A percentile compares a stretch with the other conserved stretches of the same genome.
phyloP scores from a whole-genome alignment of 352 stramenopile genomes.

The Bremia lactucae region DNA sequence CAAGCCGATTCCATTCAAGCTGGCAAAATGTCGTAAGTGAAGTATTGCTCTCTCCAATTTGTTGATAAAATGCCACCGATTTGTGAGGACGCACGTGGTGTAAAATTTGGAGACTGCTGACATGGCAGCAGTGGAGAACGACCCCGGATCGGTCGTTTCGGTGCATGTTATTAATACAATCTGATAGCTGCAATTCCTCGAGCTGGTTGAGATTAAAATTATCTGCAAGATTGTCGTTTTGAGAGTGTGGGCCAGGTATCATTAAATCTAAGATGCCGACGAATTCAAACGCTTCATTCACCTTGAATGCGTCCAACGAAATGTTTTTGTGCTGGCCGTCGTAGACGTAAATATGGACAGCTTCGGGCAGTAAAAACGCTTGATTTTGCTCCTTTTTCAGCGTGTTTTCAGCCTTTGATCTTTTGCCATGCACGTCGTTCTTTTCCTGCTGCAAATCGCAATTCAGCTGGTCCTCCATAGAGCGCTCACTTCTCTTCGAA shows the following conservation, averaged over 20 bases:
- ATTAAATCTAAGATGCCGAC: slow-evolving; percentile 60
- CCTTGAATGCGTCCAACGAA: slow-evolving; percentile 47
- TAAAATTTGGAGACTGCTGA: slow-evolving; percentile 20
- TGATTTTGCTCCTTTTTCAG: neutral
- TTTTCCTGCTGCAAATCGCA: neutral
- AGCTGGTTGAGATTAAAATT: slow-evolving; percentile 24
- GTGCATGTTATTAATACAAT: slow-evolving; percentile 50
- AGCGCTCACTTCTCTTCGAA: slow-evolving; percentile 32
- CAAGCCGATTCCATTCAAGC: slow-evolving; percentile 23
- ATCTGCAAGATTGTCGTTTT: slow-evolving; percentile 6
- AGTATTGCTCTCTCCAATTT: slow-evolving; percentile 26
- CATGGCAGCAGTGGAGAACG: slow-evolving; percentile 60
- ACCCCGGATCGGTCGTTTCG: slow-evolving; percentile 35
- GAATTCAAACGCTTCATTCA: slow-evolving; percentile 82
- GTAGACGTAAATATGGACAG: slow-evolving; percentile 66
- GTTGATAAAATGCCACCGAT: slow-evolving; percentile 16
- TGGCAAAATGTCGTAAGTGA: slow-evolving; percentile 25
- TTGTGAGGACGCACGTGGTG: slow-evolving; percentile 47
- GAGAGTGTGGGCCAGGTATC: slow-evolving; percentile 20
- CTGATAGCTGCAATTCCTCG: slow-evolving; percentile 48
- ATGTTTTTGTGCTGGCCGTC: slow-evolving; percentile 46
- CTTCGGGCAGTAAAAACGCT: slow-evolving; percentile 16
- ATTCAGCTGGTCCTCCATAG: slow-evolving; percentile 18
- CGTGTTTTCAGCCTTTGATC: slow-evolving; percentile 20
- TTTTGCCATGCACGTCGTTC: slow-evolving; percentile 23